Evolutionary conservation across 228 moss, liverwort and hornwort species (phyloP), one percentile per base, ranked within the genome.

Genomic region (Sphagnum fallax): DNA sequence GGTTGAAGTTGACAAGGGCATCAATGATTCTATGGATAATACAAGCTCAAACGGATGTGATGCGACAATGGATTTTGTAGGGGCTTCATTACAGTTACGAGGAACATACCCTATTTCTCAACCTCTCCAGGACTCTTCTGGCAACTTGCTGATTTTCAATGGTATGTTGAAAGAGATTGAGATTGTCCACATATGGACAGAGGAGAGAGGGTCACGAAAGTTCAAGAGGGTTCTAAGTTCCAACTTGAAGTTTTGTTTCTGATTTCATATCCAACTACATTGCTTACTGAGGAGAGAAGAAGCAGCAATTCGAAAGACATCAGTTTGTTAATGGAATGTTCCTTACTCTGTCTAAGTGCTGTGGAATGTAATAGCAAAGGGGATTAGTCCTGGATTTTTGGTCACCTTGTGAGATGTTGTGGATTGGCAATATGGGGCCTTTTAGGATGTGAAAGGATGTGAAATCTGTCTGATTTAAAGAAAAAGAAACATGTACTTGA

Each of bases 101-200:
- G 98, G 98, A 59, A 81, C 85, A 55, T 70, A 67, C 72, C 79
- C 89, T 13, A 81, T 92, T 16, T 68, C 72, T 52, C 98, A 98
- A 72, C 98, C 98, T 64, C 73, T 93, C 10, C 71, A 75, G 71
- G 98, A 98, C 72, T 64, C 71, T 48, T 62, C 52, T 15, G 93
- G 85, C 66, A 98, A 93, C 70, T 48, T 93, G 63, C 93, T 98
- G 14, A 72, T 92, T 63, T 98, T 78, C 75, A 98, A 98, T 62
- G 98, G 98, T 98, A 68, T 71, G 74, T 61, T 2, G 32, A 32
- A 32, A 32, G 32, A 32, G 32, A 32, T 32, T 32, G 32, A 32
- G 32, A 47, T 14, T 47, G 7, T 68, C 5, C 52, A 15, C 32
- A 67, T 4, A 9, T 15, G 64, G 13, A 32, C 4, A 6, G 4